Base-by-base conservation (phyloP, 2,329 filamentous ascomycete species). In the Rhynchosporium graminicola region DNA sequence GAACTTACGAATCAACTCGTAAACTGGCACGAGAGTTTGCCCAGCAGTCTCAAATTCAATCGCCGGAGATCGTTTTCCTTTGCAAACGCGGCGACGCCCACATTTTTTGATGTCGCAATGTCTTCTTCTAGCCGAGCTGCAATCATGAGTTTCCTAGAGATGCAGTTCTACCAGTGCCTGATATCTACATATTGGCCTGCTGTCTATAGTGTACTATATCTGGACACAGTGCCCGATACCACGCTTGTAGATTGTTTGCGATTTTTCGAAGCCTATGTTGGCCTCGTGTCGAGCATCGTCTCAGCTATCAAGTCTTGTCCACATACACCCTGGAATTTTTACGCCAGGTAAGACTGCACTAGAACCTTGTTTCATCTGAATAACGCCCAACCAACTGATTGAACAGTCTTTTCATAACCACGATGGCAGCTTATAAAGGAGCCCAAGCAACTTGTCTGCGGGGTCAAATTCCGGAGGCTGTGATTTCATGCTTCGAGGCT, bases 1-100 rank as follows among this genome's bases (percentile, higher is more conserved):
- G 75, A 76, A 59, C 70, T 76, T 5, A 69, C 71, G 40, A 66
- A 70, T 29, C 75, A 76, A 57, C 69, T 76, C 3, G 70, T 76
- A 5, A 70, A 72, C 56, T 76, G 75, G 75, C 71, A 74, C 55
- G 65, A 72, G 15, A 68, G 72, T 45, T 67, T 76, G 2, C 74
- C 74, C 3, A 61, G 63, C 6, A 63, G 64, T 8, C 66, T 76
- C 15, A 71, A 71, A 31, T 76, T 76, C 48, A 50, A 65, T 45
- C 65, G 61, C 46, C 20, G 63, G n/a, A 46, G 43, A 28, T 9
- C 7, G 4, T 46, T 46, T 6, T 28, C 43, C 9, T 46, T 46
- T 9, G n/a, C n/a, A 3, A 3, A 4, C 4, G 43, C 5, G 9
- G 15, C 10, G 6, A 20, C 43, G 43, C n/a, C n/a, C 3, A 4